Base-by-base conservation (phyloP, 1,284 basidiomycete genomes). In the Volvariella volvacea region DNA sequence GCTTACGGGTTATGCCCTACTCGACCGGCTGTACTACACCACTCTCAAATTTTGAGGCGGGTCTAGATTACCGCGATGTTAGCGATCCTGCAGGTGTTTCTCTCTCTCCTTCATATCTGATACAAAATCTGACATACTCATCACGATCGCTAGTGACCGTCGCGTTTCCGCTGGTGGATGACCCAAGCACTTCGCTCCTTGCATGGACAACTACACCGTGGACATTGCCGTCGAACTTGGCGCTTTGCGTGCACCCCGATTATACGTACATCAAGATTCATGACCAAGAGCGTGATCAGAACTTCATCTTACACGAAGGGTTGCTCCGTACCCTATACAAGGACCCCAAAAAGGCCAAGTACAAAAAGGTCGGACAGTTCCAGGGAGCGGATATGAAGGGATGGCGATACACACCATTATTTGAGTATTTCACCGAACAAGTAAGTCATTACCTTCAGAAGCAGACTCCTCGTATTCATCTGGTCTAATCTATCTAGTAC, bases 161-260 rank as follows among this genome's bases (percentile, higher is more conserved):
- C 45, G 71, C 92, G 0, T 99, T 99, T 72, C 90, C 88, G 15
- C 78, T 98, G 22, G 83, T 92, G 21, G 90, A 96, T 54, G 96
- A 99, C 61, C 91, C 91, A 4, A 78, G 73, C 48, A 97, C 95
- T 19, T 86, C 90, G 4, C 71, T 99, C 30, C 73, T 99, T 34
- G 96, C 96, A 6, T 99, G 95, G 95, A 99, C 95, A 17, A 99
- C 95, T 16, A 99, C 96, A 0, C 96, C 96, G 0, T 99, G 95
- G 93, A 99, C 96, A 0, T 73, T 99, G 4, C 95, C 96, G 1
- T 94, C 92, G 44, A 99, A 99, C 66, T 74, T 99, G 38, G 92
- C 80, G 0, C 78, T 99, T 44, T 98, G 95, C 58, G 96, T 98
- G 7, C 91, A 99, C 66, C 95, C 96, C 22, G 88, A 95, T 50